Conservation (phyloP, 495 filamentous ascomycete genomes). For the Amniculicola lignicola region DNA sequence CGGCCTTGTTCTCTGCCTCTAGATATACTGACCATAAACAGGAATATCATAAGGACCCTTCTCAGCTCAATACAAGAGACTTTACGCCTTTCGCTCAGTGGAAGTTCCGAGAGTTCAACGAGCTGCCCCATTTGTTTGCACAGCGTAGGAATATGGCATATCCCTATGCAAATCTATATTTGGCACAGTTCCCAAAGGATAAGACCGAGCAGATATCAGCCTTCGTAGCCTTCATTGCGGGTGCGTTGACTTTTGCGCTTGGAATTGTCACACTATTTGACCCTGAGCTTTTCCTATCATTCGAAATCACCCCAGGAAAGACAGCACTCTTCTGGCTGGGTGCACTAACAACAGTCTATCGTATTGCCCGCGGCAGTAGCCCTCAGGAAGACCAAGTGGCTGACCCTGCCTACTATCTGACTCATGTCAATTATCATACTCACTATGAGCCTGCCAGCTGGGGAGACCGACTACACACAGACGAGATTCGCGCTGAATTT, state of each 20-base stretch:
- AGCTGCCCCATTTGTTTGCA: constrained; percentile 86
- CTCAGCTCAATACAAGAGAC: constrained; percentile 72
- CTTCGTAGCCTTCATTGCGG: constrained; percentile 82
- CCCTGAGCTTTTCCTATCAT: constrained; percentile 83
- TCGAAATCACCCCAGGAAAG: constrained; percentile 82
- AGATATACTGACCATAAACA: constrained; percentile 27
- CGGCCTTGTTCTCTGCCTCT: constrained; percentile 8
- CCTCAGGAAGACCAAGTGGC: constrained; percentile 87
- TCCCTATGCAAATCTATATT: constrained; percentile 84
- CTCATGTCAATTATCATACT: constrained; percentile 83
- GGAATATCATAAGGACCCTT: constrained; percentile 92
- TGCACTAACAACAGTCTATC: constrained; percentile 64
- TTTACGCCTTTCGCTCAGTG: constrained; percentile 94
- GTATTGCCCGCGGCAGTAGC: constrained; percentile 70
- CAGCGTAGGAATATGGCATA: constrained; percentile 90
- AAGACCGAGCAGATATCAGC: constrained; percentile 78
- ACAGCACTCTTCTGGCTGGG: constrained; percentile 79
- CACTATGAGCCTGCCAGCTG: constrained; percentile 86
- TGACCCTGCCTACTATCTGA: constrained; percentile 84
- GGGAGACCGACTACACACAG: constrained; percentile 83
- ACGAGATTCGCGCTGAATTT: constrained; percentile 81
- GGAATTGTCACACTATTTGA: constrained; percentile 77
- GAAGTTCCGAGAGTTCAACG: constrained; percentile 99
- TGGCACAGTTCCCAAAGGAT: constrained; percentile 94
- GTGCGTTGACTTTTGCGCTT: constrained; percentile 79